Percentiles rank a stretch among this genome's conserved stretches.
These are phyloP conservation scores for Puccinia sorghi DNA, from an alignment of 1,284 basidiomycete genomes.

Conservation along the genomic window DNA sequence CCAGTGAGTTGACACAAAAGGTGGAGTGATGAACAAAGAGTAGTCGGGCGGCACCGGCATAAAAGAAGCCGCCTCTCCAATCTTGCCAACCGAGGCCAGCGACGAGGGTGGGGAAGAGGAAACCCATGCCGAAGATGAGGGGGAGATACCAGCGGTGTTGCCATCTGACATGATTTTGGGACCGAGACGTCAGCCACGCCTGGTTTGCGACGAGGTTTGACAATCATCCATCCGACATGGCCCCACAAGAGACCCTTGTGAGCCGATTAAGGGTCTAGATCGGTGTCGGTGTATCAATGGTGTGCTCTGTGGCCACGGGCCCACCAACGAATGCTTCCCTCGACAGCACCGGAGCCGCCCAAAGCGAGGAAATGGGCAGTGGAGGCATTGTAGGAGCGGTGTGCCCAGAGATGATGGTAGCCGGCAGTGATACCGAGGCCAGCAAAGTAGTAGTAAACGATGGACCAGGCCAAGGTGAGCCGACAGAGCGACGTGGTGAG, in stretches of 20 bases:
- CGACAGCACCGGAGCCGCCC: slow-evolving; percentile 79
- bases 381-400: slow-evolving; percentile 85
- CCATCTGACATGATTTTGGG: slow-evolving; percentile 75
- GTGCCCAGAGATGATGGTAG: slow-evolving; percentile 90
- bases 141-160: slow-evolving; percentile 79
- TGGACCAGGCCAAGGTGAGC: slow-evolving; percentile 67
- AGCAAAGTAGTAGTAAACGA: slow-evolving; percentile 70
- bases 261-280: slow-evolving; percentile 89
- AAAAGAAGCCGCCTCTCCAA: slow-evolving; percentile 78
- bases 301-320: slow-evolving; percentile 86
- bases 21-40: slow-evolving; percentile 90
- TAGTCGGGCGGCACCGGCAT: slow-evolving; percentile 77
- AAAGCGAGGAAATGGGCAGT: slow-evolving; percentile 73
- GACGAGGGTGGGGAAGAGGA: slow-evolving; percentile 73
- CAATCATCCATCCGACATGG: slow-evolving; percentile 88
- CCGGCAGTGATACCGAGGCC: slow-evolving; percentile 72
- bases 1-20: slow-evolving; percentile 92
- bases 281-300: slow-evolving; percentile 79
- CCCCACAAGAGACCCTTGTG: slow-evolving; percentile 74
- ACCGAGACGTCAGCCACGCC: slow-evolving; percentile 81
- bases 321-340: slow-evolving; percentile 94
- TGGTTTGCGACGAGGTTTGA: slow-evolving; percentile 82
- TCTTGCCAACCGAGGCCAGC: slow-evolving; percentile 84
- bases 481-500: slow-evolving; percentile 66
- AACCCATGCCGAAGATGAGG: slow-evolving; percentile 72